Conservation (phyloP, 139 green algal genomes). For the Zygnema circumcarinatum region DNA sequence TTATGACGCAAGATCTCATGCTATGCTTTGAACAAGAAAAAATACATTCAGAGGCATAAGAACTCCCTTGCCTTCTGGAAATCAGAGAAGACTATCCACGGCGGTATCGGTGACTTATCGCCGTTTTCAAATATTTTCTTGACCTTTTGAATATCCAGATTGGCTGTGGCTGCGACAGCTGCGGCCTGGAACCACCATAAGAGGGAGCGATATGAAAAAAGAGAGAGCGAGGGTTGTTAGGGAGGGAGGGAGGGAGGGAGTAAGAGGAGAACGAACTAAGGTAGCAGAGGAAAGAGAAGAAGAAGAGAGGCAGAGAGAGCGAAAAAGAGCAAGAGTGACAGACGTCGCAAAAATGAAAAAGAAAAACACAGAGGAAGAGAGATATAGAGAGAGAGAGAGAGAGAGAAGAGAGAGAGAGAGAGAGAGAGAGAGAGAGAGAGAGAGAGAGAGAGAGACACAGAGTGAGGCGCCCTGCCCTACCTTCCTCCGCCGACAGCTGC, state of each 20-base stretch:
- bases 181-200: too few species aligned
- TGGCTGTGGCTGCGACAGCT: too few species aligned
- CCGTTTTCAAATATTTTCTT: too few species aligned
- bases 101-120: not conserved
- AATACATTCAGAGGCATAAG: too few species aligned
- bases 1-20: too few species aligned
- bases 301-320: not conserved
- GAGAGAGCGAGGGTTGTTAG: not conserved
- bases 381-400: not conserved
- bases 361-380: not conserved
- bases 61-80: too few species aligned
- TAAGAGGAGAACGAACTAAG: not conserved
- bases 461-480: not conserved
- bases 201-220: not conserved
- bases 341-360: not conserved
- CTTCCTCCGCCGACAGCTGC: not conserved
- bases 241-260: not conserved
- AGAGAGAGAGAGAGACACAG: not conserved
- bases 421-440: not conserved
- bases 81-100: not conserved
- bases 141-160: too few species aligned
- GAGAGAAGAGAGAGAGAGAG: not conserved
- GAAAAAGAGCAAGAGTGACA: not conserved
- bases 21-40: too few species aligned
- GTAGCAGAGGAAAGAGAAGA: not conserved